These are phyloP conservation scores for Phallus indusiatus DNA, from an alignment of 768 basidiomycete species.

Conservation along the genomic window DNA sequence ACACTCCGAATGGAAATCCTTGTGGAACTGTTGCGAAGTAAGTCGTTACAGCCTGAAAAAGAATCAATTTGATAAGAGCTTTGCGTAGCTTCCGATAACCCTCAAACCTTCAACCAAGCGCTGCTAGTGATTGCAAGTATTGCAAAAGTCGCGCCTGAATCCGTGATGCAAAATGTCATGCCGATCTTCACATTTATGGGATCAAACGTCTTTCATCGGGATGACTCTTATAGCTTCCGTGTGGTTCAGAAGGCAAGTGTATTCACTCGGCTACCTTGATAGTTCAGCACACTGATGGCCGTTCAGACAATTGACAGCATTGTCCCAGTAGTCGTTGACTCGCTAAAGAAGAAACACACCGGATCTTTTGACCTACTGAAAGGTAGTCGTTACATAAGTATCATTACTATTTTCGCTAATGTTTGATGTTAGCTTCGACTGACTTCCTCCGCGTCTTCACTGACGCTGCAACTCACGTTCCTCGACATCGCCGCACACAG, in stretches of 20 bases:
- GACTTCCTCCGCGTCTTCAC: conserved; percentile 89
- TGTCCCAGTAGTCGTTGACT: conserved; percentile 85
- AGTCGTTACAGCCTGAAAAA: conserved; percentile 12
- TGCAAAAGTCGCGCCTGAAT: conserved; percentile 77
- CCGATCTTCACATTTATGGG: conserved; percentile 99
- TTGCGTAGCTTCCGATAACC: conserved; percentile 68
- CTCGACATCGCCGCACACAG: conserved; percentile 87
- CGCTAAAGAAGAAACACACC: conserved; percentile 51
- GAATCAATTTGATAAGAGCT: neutral
- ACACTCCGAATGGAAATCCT: conserved; percentile 74
- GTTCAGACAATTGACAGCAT: conserved; percentile 83
- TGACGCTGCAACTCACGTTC: conserved; percentile 85
- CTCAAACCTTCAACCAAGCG: conserved; percentile 91
- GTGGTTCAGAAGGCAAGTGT: conserved; percentile 79
- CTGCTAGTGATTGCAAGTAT: conserved; percentile 79
- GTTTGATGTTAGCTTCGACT: conserved; percentile 34
- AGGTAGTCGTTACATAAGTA: conserved; percentile 20
- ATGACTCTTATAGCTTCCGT: conserved; percentile 90
- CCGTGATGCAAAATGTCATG: conserved; percentile 91
- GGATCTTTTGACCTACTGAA: conserved; percentile 52
- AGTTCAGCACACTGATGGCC: neutral
- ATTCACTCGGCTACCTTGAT: neutral
- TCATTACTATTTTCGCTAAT: neutral
- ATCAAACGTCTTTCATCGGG: conserved; percentile 93
- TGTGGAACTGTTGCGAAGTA: conserved; percentile 79